A percentile compares a stretch with the other conserved stretches of the same genome.
phyloP scores from a whole-genome alignment of 2,329 filamentous ascomycete genomes.

The Hawksworthiomyces lignivorus region DNA sequence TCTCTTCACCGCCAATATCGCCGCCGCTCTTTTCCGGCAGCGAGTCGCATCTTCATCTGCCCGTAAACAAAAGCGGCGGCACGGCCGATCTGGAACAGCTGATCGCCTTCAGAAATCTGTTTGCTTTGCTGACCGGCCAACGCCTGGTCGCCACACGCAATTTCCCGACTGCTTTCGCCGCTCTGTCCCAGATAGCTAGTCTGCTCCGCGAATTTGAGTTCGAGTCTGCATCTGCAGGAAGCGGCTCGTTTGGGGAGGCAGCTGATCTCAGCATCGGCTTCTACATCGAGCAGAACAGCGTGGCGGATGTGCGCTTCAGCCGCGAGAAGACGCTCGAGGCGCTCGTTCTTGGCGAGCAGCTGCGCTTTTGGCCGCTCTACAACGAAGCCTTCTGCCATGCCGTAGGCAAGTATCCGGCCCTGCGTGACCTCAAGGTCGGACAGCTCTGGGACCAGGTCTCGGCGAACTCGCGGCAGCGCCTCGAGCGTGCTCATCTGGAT shows the following conservation, averaged over 20 bases:
- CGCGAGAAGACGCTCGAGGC: slow-evolving; percentile 85
- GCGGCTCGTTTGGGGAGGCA: slow-evolving; percentile 50
- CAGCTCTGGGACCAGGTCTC: slow-evolving; percentile 66
- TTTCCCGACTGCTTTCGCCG: slow-evolving; percentile 44
- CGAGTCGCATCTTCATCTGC: slow-evolving; percentile 48
- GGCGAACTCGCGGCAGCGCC: slow-evolving; percentile 62
- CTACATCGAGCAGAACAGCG: slow-evolving; percentile 67
- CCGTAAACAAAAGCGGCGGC: slow-evolving; percentile 31
- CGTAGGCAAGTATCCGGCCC: slow-evolving; percentile 74
- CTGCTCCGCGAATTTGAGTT: slow-evolving; percentile 52
- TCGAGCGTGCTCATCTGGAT: slow-evolving; percentile 77
- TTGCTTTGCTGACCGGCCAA: slow-evolving; percentile 57
- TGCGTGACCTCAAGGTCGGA: slow-evolving; percentile 53
- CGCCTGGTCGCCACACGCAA: slow-evolving; percentile 51
- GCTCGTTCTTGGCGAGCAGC: slow-evolving; percentile 78
- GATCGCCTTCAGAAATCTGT: slow-evolving; percentile 55
- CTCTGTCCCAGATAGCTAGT: slow-evolving; percentile 45
- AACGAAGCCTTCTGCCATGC: slow-evolving; percentile 88
- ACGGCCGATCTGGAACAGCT: slow-evolving; percentile 44
- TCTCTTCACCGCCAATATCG: slow-evolving; percentile 28
- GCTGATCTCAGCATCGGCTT: slow-evolving; percentile 60
- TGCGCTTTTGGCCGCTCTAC: slow-evolving; percentile 76
- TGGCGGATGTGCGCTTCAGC: slow-evolving; percentile 75
- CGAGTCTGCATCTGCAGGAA: slow-evolving; percentile 48
- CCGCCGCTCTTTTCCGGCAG: slow-evolving; percentile 30